A percentile compares a stretch with the other conserved stretches of the same genome.
Conservation (phyloP, 2,329 filamentous ascomycete species). For the Trichophyton verrucosum region DNA sequence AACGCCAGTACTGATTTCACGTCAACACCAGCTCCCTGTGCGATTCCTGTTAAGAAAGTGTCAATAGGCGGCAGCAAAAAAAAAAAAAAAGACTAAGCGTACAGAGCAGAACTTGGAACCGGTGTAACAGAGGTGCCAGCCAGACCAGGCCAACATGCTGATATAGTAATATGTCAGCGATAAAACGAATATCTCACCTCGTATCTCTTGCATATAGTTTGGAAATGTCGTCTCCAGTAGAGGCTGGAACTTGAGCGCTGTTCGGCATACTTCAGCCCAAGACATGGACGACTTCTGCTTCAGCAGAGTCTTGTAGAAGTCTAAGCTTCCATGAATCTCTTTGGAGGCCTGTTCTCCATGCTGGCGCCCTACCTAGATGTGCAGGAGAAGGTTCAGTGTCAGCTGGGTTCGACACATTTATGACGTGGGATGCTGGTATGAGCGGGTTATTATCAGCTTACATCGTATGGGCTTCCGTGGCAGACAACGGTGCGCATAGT, state of each 20-base stretch:
- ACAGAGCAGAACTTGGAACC: background rate
- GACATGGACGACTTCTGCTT: constrained; percentile 24
- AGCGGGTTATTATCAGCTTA: constrained; percentile 6
- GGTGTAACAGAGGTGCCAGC: background rate
- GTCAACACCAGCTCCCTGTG: constrained; percentile 38
- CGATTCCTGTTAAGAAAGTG: constrained; percentile 32
- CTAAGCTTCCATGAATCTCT: constrained; percentile 20
- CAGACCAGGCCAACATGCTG: background rate
- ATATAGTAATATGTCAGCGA: background rate
- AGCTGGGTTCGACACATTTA: background rate
- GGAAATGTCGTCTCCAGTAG: constrained; percentile 26
- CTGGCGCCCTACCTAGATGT: constrained; percentile 19
- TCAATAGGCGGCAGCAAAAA: background rate
- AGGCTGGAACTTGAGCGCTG: constrained; percentile 35
- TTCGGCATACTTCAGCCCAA: constrained; percentile 37
- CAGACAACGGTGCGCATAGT: constrained; percentile 19
- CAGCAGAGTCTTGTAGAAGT: constrained; percentile 20
- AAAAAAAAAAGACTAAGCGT: background rate
- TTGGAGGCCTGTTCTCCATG: constrained; percentile 19
- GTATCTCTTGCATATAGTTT: constrained; percentile 23
- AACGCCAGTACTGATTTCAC: constrained; percentile 44
- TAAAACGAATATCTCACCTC: constrained; percentile 14
- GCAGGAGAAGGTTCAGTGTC: background rate
- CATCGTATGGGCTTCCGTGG: constrained; percentile 19
- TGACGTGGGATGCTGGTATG: background rate